These are phyloP conservation scores for Collybia mongolica DNA, from an alignment of 768 basidiomycete species.

Conservation along the genomic window DNA sequence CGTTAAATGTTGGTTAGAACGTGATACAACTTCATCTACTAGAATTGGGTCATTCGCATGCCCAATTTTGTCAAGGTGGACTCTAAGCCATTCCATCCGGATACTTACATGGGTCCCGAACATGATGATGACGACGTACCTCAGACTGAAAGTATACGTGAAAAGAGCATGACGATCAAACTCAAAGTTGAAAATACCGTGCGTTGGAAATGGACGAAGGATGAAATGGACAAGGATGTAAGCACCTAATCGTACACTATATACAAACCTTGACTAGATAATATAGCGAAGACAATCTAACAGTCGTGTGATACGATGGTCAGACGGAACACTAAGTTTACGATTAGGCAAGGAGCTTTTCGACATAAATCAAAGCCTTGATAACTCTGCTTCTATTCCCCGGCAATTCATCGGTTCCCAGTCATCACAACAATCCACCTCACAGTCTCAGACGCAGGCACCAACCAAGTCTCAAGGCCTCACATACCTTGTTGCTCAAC, in stretches of 20 bases:
- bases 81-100: slow-evolving; percentile 85
- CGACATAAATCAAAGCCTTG: slow-evolving; percentile 80
- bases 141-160: slow-evolving; percentile 59
- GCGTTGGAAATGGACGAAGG: slow-evolving; percentile 92
- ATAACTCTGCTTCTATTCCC: slow-evolving; percentile 68
- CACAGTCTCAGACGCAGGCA: slow-evolving; percentile 30
- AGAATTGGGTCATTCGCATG: slow-evolving; percentile 92
- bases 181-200: slow-evolving; percentile 92
- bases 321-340: slow-evolving; percentile 88
- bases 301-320: slow-evolving; percentile 90
- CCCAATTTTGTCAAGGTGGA: slow-evolving; percentile 94
- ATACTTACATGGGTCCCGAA: slow-evolving; percentile 82
- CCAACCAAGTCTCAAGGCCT: slow-evolving; percentile 65
- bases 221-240: slow-evolving; percentile 73
- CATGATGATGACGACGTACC: slow-evolving; percentile 67
- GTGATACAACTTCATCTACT: slow-evolving; percentile 2
- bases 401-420: slow-evolving; percentile 52
- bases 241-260: slow-evolving; percentile 28
- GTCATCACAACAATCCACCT: slow-evolving; percentile 36
- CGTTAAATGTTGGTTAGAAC: slow-evolving; percentile 5
- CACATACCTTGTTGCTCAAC: slow-evolving; percentile 88
- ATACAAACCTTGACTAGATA: slow-evolving; percentile 5
- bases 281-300: slow-evolving; percentile 83
- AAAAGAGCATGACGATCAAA: slow-evolving; percentile 83
- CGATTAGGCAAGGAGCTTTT: slow-evolving; percentile 93